Evolutionary conservation across 768 basidiomycete species (phyloP).

Genomic region (Lactarius sanguifluus): DNA sequence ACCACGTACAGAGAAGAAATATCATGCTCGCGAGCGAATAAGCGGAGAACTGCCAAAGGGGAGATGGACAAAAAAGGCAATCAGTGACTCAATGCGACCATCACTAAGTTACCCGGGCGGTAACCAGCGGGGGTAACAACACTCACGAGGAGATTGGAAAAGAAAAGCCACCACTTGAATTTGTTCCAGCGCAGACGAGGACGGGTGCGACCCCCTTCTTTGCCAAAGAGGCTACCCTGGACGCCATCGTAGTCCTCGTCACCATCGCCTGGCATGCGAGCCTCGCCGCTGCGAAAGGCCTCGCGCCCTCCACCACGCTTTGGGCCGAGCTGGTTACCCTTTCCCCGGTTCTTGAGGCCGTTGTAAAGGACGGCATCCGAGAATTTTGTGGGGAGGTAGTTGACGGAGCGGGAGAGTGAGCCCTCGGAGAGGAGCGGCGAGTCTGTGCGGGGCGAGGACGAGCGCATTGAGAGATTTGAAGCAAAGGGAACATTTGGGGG

Average conservation of each 20-base stretch:
- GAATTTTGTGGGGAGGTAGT: slow-evolving; percentile 79
- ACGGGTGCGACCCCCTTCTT: slow-evolving; percentile 41
- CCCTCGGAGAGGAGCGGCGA: slow-evolving; percentile 31
- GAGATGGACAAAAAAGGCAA: neutral
- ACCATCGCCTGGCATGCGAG: slow-evolving; percentile 41
- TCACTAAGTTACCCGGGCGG: neutral
- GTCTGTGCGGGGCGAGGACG: slow-evolving; percentile 33
- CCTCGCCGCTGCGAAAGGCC: slow-evolving; percentile 45
- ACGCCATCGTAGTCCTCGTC: slow-evolving; percentile 44
- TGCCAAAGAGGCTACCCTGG: slow-evolving; percentile 41
- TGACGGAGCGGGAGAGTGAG: slow-evolving; percentile 53
- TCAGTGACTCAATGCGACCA: slow-evolving; percentile 8
- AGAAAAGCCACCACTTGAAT: slow-evolving; percentile 81
- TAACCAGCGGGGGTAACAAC: neutral
- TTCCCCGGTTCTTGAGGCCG: slow-evolving; percentile 45
- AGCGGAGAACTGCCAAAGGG: slow-evolving; percentile 45
- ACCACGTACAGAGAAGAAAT: slow-evolving; percentile 71
- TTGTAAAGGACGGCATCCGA: slow-evolving; percentile 45
- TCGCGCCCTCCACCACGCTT: slow-evolving; percentile 72
- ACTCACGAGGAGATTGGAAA: slow-evolving; percentile 59
- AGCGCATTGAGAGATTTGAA: slow-evolving; percentile 32
- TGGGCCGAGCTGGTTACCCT: slow-evolving; percentile 41
- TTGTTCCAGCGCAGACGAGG: slow-evolving; percentile 68
- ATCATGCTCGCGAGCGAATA: slow-evolving; percentile 65
- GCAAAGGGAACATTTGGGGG: slow-evolving; percentile 45